Evolutionary conservation across 2,329 filamentous ascomycete genomes (phyloP), one percentile per base, ranked within the genome.

Genomic region (Dendrostoma leiphaemia): DNA sequence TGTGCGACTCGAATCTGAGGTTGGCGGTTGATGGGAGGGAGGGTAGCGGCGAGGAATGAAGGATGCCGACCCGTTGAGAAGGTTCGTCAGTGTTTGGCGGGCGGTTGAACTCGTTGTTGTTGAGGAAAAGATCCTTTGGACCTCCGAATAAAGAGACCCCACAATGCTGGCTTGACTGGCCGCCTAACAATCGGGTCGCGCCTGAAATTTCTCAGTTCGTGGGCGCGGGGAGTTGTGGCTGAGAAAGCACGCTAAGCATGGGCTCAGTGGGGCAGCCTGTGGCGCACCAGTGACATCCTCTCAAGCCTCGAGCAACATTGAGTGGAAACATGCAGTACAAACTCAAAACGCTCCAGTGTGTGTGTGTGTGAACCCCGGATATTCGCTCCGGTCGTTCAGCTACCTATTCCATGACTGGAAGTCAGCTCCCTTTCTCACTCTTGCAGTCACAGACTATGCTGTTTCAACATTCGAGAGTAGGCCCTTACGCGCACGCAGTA

Each of bases 121-220:
- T 49, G 50, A 17, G 48, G 52, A 51, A 48, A 58, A 49, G 38
- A 46, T 55, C 52, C 51, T 58, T 51, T 54, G 44, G 41, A 45
- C 26, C 38, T 40, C 32, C 24, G 31, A 40, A 28, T 51, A 38
- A 19, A 48, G 21, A 51, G 55, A 57, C 55, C 55, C 55, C 51
- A 52, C 52, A 48, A 37, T 50, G 45, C 50, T 50, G 32, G 50
- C 48, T 56, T 38, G 40, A 9, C 31, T 37, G 29, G 19, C 48
- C 32, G 34, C 26, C 41, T 37, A 4, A 32, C 10, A 35, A 38
- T 17, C 17, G 23, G 19, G 34, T 37, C 52, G 38, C 45, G 51
- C 38, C 43, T 44, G 54, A 56, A 56, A 56, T 49, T 56, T 56
- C 44, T 46, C 54, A 54, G 45, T 56, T 56, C 35, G 48, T 57